Base-by-base conservation (phyloP, 2,329 filamentous ascomycete species). In the Calonectria pauciramosa region DNA sequence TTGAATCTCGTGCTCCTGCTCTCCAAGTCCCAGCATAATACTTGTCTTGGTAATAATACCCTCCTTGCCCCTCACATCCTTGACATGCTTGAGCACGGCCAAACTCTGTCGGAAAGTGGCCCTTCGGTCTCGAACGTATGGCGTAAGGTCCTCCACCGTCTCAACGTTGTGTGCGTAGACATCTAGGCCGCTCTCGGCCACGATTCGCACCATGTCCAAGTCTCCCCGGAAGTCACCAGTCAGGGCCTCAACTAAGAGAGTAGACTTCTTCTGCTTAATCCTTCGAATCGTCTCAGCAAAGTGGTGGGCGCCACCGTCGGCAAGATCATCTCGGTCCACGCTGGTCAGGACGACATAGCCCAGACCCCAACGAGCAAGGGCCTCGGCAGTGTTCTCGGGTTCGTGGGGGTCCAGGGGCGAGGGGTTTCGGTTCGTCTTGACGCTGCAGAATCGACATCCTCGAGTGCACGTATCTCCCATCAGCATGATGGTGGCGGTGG, bases 381-480 rank as follows among this genome's bases (percentile, higher is more conserved):
- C 97, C 87, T 99, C 97, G 14, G 97, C 96, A 2, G 96, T 98
- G 86, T 99, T 93, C 89, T 99, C 97, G 1, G 97, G 97, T 87
- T 99, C 97, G 85, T 99, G 96, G 2, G 95, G 94, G 84, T 99
- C 97, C 65, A 99, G 90, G 14, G 97, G 95, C 52, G 93, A 87
- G 16, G 95, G 93, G 1, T 89, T 87, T 54, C 94, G 93, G 73
- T 88, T 93, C 4, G 97, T 99, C 90, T 99, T 99, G 68, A 99
- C 97, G 78, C 94, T 95, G 90, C 97, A 99, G 89, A 99, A 99
- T 68, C 97, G 92, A 86, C 97, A 99, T 23, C 96, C 97, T 74
- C 97, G 91, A 23, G 97, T 99, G 86, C 97, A 99, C 11, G 96
- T 99, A 85, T 99, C 97, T 77, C 97, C 97, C 96, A 99, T 99